These are phyloP conservation scores for Maudiozyma humilis DNA, from an alignment of 1,139 yeast species.

Conservation along the genomic window DNA sequence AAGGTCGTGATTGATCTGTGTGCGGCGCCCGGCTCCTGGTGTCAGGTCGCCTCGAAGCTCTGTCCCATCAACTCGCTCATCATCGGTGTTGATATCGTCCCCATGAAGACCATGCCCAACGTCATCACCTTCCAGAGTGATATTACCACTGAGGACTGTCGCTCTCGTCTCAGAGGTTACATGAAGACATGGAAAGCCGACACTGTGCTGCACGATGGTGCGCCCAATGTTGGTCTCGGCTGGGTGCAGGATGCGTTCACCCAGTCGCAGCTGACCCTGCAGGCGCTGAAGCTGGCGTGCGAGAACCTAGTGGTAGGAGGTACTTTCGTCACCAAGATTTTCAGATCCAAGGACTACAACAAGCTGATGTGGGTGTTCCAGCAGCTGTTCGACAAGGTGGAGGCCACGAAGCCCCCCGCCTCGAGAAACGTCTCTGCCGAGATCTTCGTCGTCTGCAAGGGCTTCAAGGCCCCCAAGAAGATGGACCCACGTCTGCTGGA, in stretches of 20 bases:
- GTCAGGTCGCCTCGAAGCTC: constrained; percentile 92
- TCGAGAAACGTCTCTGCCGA: constrained; percentile 98
- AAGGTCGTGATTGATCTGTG: constrained; percentile 95
- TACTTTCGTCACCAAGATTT: constrained; percentile 92
- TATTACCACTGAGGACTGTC: constrained; percentile 95
- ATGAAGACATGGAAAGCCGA: constrained; percentile 99
- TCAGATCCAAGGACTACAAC: constrained; percentile 95
- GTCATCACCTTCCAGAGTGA: constrained; percentile 92
- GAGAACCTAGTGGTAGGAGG: constrained; percentile 90
- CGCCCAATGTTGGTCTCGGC: constrained; percentile 97
- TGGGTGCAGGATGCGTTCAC: constrained; percentile 99
- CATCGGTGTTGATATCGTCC: constrained; percentile 96
- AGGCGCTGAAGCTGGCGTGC: constrained; percentile 89
- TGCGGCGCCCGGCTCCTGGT: constrained; percentile 99
- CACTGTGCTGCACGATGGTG: constrained; percentile 97
- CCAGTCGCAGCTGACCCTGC: constrained; percentile 89
- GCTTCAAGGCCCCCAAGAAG: constrained; percentile 92
- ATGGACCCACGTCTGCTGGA: constrained; percentile 88
- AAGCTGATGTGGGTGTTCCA: constrained; percentile 95
- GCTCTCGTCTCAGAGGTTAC: constrained; percentile 86
- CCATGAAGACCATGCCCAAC: constrained; percentile 89
- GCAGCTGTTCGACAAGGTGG: constrained; percentile 90
- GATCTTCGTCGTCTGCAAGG: constrained; percentile 92
- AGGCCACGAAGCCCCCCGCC: constrained; percentile 97
- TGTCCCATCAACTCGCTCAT: constrained; percentile 90